A percentile compares a stretch with the other conserved stretches of the same genome.
Conservation (phyloP, 768 basidiomycete species). For the Trametes punicea region DNA sequence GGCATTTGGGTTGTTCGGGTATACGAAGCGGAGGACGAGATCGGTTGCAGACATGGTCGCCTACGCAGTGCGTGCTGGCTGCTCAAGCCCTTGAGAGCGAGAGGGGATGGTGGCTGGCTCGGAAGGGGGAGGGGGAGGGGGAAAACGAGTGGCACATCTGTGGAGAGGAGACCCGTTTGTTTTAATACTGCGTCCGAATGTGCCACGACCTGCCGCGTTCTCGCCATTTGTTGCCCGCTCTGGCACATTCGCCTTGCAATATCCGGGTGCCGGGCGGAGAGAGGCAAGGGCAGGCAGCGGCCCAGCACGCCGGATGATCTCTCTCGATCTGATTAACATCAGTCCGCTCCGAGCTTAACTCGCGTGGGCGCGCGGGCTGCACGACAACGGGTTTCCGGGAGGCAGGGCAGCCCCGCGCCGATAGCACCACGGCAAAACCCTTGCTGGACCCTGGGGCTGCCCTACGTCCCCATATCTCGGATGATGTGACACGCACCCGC, state of each 20-base stretch:
- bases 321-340: slow-evolving; percentile 25
- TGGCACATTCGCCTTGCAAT: slow-evolving; percentile 11
- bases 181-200: background rate
- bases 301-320: slow-evolving; percentile 17
- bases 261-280: slow-evolving; percentile 6
- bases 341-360: slow-evolving; percentile 22
- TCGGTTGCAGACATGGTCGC: slow-evolving; percentile 28
- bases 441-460: background rate
- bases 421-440: slow-evolving; percentile 5
- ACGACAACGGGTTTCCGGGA: background rate
- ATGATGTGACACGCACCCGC: background rate
- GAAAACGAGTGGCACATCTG: background rate
- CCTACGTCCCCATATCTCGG: background rate
- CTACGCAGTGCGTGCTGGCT: too few species aligned
- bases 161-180: background rate
- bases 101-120: background rate
- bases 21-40: slow-evolving; percentile 38
- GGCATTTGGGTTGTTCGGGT: slow-evolving; percentile 23
- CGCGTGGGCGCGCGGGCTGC: slow-evolving; percentile 18
- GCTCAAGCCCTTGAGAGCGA: too few species aligned
- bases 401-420: background rate
- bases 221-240: background rate
- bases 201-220: slow-evolving; percentile 9
- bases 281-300: background rate
- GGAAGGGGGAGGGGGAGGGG: background rate